Conservation (phyloP, 345 rosid species). For the Sisymbrium altissimum region DNA sequence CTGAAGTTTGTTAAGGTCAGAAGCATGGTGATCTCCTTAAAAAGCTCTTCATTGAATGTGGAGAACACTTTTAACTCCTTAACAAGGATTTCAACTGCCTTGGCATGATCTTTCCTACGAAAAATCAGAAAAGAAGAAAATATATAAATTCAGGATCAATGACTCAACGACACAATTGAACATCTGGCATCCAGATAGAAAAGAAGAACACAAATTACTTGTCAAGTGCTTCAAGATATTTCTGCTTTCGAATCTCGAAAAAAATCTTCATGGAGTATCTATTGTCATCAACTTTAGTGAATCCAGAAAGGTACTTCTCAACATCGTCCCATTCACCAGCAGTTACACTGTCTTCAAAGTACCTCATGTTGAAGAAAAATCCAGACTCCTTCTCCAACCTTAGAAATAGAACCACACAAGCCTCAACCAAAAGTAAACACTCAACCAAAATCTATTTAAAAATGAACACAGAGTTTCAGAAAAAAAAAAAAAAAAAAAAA, state of each 20-base stretch:
- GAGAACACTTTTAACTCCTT: conserved; percentile 46
- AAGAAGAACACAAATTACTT: conserved; percentile 30
- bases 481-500: neutral
- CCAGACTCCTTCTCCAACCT: conserved; percentile 51
- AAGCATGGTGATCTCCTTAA: conserved; percentile 45
- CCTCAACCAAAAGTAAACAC: neutral
- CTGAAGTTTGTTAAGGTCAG: conserved; percentile 43
- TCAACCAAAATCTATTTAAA: neutral
- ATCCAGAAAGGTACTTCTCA: conserved; percentile 47
- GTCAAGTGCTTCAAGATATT: conserved; percentile 48
- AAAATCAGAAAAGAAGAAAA: conserved; percentile 9
- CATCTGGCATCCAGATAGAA: neutral
- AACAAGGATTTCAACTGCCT: conserved; percentile 45
- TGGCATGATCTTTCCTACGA: conserved; percentile 37
- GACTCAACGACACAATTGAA: neutral
- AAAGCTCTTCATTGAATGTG: conserved; percentile 44
- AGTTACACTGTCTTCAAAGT: conserved; percentile 43
- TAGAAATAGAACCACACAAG: neutral
- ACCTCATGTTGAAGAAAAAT: conserved; percentile 47
- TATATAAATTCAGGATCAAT: neutral
- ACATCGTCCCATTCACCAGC: conserved; percentile 54
- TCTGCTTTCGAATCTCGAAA: conserved; percentile 48
- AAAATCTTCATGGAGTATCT: conserved; percentile 46
- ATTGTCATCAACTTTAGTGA: conserved; percentile 47
- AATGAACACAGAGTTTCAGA: neutral